phyloP scores from a whole-genome alignment of 176 grass and related monocot genomes.

The Poa pratensis region DNA sequence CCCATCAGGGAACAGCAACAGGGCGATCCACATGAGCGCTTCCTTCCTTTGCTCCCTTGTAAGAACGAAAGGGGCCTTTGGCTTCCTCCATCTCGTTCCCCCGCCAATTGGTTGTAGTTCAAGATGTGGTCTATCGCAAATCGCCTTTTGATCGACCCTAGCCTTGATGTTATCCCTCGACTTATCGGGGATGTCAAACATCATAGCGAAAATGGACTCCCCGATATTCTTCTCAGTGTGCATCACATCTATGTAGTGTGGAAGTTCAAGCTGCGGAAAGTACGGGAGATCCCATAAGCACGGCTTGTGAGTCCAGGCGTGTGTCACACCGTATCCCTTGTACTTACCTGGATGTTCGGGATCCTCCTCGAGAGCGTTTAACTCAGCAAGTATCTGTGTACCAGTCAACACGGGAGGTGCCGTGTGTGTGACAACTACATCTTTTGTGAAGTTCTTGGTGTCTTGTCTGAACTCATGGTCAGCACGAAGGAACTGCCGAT shows the following conservation, averaged over 20 bases:
- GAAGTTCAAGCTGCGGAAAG: neutral
- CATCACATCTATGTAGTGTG: neutral
- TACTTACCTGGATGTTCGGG: neutral
- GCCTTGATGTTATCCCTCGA: neutral
- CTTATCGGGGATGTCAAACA: neutral
- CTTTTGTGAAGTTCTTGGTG: neutral
- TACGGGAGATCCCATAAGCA: neutral
- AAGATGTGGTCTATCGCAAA: neutral
- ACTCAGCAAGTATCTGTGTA: neutral
- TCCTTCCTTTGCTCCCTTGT: constrained; percentile 16
- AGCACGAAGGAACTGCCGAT: neutral
- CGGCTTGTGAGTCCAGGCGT: neutral
- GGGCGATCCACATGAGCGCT: neutral
- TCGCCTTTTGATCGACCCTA: neutral
- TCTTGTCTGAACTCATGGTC: constrained; percentile 8
- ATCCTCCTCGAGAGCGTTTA: neutral
- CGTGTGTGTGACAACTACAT: neutral
- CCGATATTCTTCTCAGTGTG: neutral
- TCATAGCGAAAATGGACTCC: neutral
- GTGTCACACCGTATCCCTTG: neutral
- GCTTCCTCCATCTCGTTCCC: neutral
- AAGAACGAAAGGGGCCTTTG: neutral
- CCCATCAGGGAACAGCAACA: neutral
- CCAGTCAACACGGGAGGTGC: neutral
- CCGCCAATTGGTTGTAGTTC: neutral